Evolutionary conservation across 352 stramenopile genomes (phyloP).

Genomic region (Phytopythium litorale): DNA sequence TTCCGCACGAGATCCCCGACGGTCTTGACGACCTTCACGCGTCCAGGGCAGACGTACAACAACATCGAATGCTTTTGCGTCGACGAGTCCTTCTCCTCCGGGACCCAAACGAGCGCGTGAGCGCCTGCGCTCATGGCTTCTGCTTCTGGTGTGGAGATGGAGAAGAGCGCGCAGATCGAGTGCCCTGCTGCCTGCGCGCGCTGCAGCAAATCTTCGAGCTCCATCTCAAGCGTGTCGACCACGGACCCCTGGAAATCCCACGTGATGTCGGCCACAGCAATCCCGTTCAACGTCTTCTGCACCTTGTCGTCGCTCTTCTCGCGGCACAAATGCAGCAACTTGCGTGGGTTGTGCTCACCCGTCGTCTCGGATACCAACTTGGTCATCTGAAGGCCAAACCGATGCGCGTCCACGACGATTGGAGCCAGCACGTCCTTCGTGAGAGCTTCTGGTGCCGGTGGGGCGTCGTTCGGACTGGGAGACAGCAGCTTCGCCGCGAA

Average conservation of each 20-base stretch:
- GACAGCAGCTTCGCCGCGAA: constrained; percentile 37
- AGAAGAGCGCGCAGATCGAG: constrained; percentile 41
- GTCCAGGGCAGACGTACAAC: constrained; percentile 57
- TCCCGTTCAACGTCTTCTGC: neutral
- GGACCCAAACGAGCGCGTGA: constrained; percentile 44
- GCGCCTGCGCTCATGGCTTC: neutral
- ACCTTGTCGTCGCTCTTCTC: constrained; percentile 7
- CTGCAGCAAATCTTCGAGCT: constrained; percentile 47
- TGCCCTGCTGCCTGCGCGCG: constrained; percentile 14
- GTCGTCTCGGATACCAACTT: constrained; percentile 7
- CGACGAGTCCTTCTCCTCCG: constrained; percentile 1
- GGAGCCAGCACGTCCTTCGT: constrained; percentile 41
- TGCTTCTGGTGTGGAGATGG: constrained; percentile 2
- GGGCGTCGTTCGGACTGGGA: constrained; percentile 2
- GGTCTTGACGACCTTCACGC: constrained; percentile 66
- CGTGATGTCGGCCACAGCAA: constrained; percentile 45
- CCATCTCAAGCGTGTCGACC: constrained; percentile 50
- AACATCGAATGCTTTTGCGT: constrained; percentile 30
- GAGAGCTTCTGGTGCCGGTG: constrained; percentile 22
- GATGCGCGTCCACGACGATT: constrained; percentile 58
- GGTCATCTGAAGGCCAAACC: constrained; percentile 33
- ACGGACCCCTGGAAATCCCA: constrained; percentile 56
- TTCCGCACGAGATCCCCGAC: constrained; percentile 42
- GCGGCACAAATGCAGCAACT: constrained; percentile 16
- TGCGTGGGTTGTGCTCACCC: constrained; percentile 16